Conservation (phyloP, 2,329 filamentous ascomycete genomes). For the Fusarium mexicanum region DNA sequence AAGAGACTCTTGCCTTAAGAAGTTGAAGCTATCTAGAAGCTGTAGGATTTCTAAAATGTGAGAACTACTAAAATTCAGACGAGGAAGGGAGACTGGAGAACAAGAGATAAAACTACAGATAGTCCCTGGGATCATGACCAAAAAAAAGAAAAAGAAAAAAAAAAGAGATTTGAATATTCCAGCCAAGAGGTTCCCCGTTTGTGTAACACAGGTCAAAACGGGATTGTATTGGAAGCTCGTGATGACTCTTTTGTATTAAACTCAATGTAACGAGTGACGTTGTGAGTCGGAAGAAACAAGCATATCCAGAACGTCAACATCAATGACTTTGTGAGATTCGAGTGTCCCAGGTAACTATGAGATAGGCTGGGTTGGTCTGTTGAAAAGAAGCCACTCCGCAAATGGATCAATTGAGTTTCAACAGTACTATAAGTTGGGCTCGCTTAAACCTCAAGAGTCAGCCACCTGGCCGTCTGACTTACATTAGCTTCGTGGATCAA, state of each 20-base stretch:
- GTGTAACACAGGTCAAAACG: not conserved
- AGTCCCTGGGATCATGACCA: not conserved
- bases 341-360: not conserved
- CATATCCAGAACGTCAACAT: not conserved
- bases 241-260: not conserved
- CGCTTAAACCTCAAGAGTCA: slow-evolving; percentile 1
- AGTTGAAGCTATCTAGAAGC: not conserved
- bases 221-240: not conserved
- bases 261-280: not conserved
- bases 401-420: not conserved
- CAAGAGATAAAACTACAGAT: not conserved
- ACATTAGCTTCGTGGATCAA: slow-evolving; percentile 7
- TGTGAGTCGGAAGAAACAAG: not conserved
- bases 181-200: not conserved
- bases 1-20: slow-evolving; percentile 64
- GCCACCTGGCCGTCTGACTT: slow-evolving; percentile 13
- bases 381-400: not conserved
- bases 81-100: not conserved
- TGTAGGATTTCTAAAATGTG: not conserved
- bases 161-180: not conserved
- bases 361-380: not conserved
- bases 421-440: not conserved
- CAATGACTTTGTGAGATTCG: not conserved
- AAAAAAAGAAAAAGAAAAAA: not conserved
- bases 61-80: slow-evolving; percentile 9